These are phyloP conservation scores for Metschnikowia hibisci DNA, from an alignment of 805 yeast genomes.

Conservation along the genomic window DNA sequence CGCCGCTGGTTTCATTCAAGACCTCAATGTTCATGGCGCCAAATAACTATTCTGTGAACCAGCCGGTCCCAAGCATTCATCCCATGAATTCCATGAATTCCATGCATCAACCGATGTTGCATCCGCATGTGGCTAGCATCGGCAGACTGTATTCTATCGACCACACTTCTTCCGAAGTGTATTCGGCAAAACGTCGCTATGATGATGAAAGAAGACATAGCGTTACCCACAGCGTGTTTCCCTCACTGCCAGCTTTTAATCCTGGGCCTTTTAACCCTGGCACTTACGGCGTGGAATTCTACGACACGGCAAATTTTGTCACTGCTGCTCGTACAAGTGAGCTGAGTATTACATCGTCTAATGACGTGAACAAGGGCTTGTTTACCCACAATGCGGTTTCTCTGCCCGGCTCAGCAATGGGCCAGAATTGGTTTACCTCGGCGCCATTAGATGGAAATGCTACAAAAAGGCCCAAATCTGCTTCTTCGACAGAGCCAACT, in stretches of 20 bases:
- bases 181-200: constrained; percentile 3
- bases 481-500: constrained; percentile 1
- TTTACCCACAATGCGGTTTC: neutral
- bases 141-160: constrained; percentile 7
- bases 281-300: neutral
- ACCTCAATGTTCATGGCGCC: constrained; percentile 33
- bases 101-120: too few species aligned
- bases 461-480: constrained; percentile 1
- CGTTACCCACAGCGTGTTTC: neutral
- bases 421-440: neutral
- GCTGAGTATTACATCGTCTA: constrained; percentile 2
- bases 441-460: neutral
- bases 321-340: neutral
- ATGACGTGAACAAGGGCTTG: neutral
- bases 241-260: constrained; percentile 7
- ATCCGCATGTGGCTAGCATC: too few species aligned
- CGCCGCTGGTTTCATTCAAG: constrained; percentile 38
- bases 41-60: neutral
- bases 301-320: neutral
- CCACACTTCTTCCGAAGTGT: constrained; percentile 3
- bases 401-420: too few species aligned
- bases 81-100: too few species aligned
- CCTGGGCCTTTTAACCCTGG: neutral
- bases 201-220: constrained; percentile 10
- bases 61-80: neutral